These are phyloP conservation scores for Myriangium duriaei DNA, from an alignment of 2,329 filamentous ascomycete species.

Conservation along the genomic window DNA sequence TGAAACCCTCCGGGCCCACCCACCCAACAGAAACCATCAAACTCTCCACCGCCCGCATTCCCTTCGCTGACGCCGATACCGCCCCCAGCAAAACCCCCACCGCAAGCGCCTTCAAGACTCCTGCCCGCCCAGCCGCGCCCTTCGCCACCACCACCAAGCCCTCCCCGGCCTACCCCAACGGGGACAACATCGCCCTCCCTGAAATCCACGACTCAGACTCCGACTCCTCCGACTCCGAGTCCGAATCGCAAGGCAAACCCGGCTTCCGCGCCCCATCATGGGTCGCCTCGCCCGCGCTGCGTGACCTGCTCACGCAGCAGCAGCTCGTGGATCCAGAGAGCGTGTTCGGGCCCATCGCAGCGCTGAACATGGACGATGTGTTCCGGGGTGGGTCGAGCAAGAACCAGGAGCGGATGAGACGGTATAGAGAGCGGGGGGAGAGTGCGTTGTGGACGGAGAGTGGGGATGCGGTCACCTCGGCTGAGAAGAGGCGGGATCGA, in stretches of 20 bases:
- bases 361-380: slow-evolving; percentile 90
- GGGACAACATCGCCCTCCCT: slow-evolving; percentile 80
- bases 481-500: slow-evolving; percentile 71
- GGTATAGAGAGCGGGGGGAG: slow-evolving; percentile 81
- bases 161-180: slow-evolving; percentile 76
- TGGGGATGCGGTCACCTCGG: slow-evolving; percentile 67
- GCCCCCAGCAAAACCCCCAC: slow-evolving; percentile 11
- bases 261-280: slow-evolving; percentile 59
- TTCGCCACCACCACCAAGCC: slow-evolving; percentile 49
- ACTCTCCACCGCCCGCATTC: slow-evolving; percentile 76
- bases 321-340: slow-evolving; percentile 72
- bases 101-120: slow-evolving; percentile 48
- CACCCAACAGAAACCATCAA: slow-evolving; percentile 78
- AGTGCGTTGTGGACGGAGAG: slow-evolving; percentile 83
- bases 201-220: slow-evolving; percentile 94
- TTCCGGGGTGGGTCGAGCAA: slow-evolving; percentile 54
- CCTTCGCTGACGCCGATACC: slow-evolving; percentile 57
- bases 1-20: slow-evolving; percentile 30
- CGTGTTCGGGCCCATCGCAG: slow-evolving; percentile 80
- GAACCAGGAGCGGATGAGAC: slow-evolving; percentile 71
- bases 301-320: slow-evolving; percentile 62
- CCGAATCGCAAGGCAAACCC: slow-evolving; percentile 31
- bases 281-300: slow-evolving; percentile 78
- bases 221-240: slow-evolving; percentile 54
- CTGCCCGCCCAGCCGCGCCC: slow-evolving; percentile 42